Evolutionary conservation across 2,329 filamentous ascomycete species (phyloP).

Genomic region (Chaetoscypha palmicola): DNA sequence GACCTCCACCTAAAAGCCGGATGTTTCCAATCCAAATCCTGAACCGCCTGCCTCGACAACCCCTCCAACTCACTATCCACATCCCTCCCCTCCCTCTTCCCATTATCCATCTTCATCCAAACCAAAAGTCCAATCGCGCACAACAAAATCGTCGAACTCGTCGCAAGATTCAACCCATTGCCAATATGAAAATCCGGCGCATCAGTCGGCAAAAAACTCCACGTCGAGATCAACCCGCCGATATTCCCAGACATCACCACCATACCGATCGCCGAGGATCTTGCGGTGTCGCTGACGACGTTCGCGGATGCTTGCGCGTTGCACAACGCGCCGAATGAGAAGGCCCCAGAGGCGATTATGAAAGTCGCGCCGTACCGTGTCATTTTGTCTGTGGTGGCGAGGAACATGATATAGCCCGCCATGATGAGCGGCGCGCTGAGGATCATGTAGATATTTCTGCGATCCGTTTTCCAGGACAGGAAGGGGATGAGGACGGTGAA

Average conservation of each 20-base stretch:
- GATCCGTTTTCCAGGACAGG: constrained; percentile 53
- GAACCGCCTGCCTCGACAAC: constrained; percentile 44
- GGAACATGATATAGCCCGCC: constrained; percentile 64
- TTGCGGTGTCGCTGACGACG: constrained; percentile 63
- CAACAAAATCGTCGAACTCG: constrained; percentile 49
- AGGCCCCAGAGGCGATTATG: constrained; percentile 57
- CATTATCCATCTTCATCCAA: constrained; percentile 60
- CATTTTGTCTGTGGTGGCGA: constrained; percentile 44
- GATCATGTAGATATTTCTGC: constrained; percentile 54
- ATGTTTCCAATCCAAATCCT: constrained; percentile 60
- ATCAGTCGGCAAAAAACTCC: constrained; percentile 58
- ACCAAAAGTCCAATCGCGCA: constrained; percentile 40
- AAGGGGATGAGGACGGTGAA: constrained; percentile 57
- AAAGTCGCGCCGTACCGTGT: constrained; percentile 66
- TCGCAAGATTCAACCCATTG: constrained; percentile 63
- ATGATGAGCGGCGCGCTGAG: constrained; percentile 56
- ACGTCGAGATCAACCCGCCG: constrained; percentile 61
- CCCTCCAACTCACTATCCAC: constrained; percentile 50
- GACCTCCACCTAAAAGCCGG: constrained; percentile 57
- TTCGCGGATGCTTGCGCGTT: constrained; percentile 65
- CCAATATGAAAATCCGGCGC: constrained; percentile 62
- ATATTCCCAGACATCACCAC: constrained; percentile 68
- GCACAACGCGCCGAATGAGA: constrained; percentile 55
- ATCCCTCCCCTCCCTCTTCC: constrained; percentile 45
- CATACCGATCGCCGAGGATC: constrained; percentile 57